Conservation (phyloP, 768 basidiomycete genomes). For the Xanthoconium stramineum region DNA sequence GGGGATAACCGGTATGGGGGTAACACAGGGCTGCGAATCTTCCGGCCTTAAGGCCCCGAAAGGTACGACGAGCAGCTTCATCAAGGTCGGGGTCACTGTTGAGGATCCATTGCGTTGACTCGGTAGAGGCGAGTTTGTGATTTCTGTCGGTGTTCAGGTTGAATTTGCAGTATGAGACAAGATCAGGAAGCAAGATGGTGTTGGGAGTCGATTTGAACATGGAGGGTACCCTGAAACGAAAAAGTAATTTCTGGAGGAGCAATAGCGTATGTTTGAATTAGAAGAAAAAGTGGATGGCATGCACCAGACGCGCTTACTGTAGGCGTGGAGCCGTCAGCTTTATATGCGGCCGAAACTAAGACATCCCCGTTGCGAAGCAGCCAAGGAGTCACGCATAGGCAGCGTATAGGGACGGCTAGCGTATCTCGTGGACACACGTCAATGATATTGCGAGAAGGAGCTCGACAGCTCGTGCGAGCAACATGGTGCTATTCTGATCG, state of each 20-base stretch:
- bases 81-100: conserved; percentile 43
- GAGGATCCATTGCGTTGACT: neutral
- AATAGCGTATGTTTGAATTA: conserved; percentile 4
- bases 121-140: conserved; percentile 51
- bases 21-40: conserved; percentile 51
- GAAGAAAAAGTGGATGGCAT: neutral
- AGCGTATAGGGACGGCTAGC: neutral
- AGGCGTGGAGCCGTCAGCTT: conserved; percentile 11
- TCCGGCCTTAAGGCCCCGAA: conserved; percentile 70
- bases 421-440: too few relatives aligned
- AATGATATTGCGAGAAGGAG: too few relatives aligned
- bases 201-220: conserved; percentile 22
- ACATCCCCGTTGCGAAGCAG: neutral
- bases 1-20: conserved; percentile 51
- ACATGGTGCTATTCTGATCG: too few relatives aligned
- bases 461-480: too few relatives aligned
- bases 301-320: conserved; percentile 8
- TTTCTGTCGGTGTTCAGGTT: conserved; percentile 53
- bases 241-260: conserved; percentile 22
- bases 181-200: conserved; percentile 68
- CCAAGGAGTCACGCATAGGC: neutral
- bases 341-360: conserved; percentile 8
- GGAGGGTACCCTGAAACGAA: conserved; percentile 10
- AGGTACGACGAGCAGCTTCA: conserved; percentile 51
- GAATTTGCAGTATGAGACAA: conserved; percentile 71